Conservation (phyloP, 108 stramenopile genomes). For the Seminavis robusta region DNA sequence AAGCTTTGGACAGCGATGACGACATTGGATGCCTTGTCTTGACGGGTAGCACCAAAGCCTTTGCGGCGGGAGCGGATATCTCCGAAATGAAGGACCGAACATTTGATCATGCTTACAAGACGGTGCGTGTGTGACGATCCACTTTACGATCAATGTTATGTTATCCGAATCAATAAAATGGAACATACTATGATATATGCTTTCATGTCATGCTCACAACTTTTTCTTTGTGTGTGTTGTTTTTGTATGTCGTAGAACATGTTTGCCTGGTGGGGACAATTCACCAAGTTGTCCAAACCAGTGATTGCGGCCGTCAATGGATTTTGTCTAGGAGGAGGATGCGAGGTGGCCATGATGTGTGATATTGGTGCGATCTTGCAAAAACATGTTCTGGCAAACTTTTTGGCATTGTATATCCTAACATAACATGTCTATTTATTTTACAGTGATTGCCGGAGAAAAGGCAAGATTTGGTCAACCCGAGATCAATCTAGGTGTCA, state of each 20-base stretch:
- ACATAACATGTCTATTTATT: no score
- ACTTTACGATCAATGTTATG: slow-evolving; percentile 2
- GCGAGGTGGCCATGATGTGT: slow-evolving; percentile 99
- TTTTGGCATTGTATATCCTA: no score
- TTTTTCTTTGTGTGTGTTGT: not conserved
- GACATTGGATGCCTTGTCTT: slow-evolving; percentile 90
- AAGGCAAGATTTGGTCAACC: slow-evolving; percentile 97
- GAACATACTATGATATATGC: not conserved
- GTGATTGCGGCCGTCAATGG: slow-evolving; percentile 97
- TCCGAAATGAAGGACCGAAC: slow-evolving; percentile 83
- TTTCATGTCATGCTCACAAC: not conserved
- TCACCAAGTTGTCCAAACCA: slow-evolving; percentile 80
- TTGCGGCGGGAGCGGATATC: slow-evolving; percentile 97
- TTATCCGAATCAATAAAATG: no score
- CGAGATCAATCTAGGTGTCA: slow-evolving; percentile 97
- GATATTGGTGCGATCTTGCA: no score
- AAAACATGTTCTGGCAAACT: no score
- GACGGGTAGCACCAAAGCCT: slow-evolving; percentile 91
- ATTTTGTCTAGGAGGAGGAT: slow-evolving; percentile 96
- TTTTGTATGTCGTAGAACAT: slow-evolving; percentile 56
- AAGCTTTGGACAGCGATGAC: slow-evolving; percentile 70
- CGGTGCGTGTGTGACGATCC: slow-evolving; percentile 20
- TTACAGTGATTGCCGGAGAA: slow-evolving; percentile 86
- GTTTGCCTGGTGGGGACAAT: slow-evolving; percentile 90
- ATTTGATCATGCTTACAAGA: slow-evolving; percentile 79